Evolutionary conservation across 2,329 filamentous ascomycete species (phyloP).

Genomic region (Ploettnerulaceae sp.): DNA sequence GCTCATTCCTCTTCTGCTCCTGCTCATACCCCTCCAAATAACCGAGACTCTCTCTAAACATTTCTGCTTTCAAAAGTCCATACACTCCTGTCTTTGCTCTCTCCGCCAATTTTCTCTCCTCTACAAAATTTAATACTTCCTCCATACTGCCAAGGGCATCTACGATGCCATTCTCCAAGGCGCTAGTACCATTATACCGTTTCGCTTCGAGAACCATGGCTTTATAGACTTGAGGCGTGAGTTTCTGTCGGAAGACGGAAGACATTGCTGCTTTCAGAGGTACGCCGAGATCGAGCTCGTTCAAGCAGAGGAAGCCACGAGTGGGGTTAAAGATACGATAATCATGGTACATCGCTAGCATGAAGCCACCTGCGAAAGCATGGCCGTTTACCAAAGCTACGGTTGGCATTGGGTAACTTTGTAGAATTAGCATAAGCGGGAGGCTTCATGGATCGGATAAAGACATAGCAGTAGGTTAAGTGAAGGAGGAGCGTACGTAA

Average conservation of each 20-base stretch:
- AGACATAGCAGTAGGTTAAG: neutral
- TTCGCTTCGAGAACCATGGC: constrained; percentile 68
- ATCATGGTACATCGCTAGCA: constrained; percentile 77
- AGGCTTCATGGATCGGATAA: neutral
- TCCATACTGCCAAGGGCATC: constrained; percentile 63
- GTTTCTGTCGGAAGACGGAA: constrained; percentile 67
- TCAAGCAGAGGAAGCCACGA: constrained; percentile 71
- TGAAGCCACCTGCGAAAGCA: constrained; percentile 75
- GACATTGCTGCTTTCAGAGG: constrained; percentile 72
- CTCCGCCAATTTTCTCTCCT: constrained; percentile 51
- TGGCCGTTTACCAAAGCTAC: constrained; percentile 76
- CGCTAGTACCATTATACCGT: constrained; percentile 58
- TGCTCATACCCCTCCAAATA: constrained; percentile 50
- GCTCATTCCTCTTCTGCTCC: constrained; percentile 46
- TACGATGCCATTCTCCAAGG: constrained; percentile 61
- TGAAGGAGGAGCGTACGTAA: constrained; percentile 43
- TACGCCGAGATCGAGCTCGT: constrained; percentile 76
- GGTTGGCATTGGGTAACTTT: constrained; percentile 77
- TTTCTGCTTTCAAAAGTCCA: constrained; percentile 66
- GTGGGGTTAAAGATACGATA: constrained; percentile 71
- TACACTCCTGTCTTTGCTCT: constrained; percentile 65
- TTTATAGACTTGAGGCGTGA: constrained; percentile 51
- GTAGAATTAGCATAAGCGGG: neutral
- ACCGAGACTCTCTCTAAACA: constrained; percentile 63
- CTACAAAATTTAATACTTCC: constrained; percentile 56